Conservation (phyloP, 2,329 filamentous ascomycete species). For the Nemania abortiva region DNA sequence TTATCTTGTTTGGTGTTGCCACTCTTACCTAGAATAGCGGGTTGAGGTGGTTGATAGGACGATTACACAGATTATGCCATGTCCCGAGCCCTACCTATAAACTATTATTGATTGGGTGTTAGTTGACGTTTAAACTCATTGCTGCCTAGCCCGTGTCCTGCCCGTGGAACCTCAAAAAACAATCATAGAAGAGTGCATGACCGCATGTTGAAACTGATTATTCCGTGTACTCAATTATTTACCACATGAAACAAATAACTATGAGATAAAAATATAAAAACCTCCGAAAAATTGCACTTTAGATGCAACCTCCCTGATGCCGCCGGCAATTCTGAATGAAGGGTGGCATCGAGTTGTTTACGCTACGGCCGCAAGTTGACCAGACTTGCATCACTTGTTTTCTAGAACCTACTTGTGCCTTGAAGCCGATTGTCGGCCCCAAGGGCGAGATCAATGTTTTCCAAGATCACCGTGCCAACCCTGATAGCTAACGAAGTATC, state of each 20-base stretch:
- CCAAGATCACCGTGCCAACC: background rate
- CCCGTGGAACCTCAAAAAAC: background rate
- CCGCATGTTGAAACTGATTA: background rate
- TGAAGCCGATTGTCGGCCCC: background rate
- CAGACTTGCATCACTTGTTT: no score
- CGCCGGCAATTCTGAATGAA: background rate
- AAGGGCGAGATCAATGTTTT: background rate
- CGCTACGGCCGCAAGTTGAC: background rate
- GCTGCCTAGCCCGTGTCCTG: no score
- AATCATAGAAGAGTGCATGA: background rate
- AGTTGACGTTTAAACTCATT: background rate
- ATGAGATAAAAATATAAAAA: background rate
- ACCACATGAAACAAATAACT: background rate
- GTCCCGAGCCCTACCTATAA: background rate
- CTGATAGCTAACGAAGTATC: background rate
- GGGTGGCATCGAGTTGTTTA: background rate
- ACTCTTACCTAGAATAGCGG: background rate
- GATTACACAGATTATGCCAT: constrained; percentile 7
- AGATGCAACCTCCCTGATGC: background rate
- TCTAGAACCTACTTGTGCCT: background rate
- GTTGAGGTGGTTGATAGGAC: background rate
- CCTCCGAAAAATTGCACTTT: background rate
- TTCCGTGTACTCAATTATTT: background rate
- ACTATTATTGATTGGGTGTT: background rate
- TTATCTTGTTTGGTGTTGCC: background rate